Evolutionary conservation across 2,329 filamentous ascomycete genomes (phyloP), one percentile per base, ranked within the genome.

Genomic region (Cryoendolithus antarcticus): DNA sequence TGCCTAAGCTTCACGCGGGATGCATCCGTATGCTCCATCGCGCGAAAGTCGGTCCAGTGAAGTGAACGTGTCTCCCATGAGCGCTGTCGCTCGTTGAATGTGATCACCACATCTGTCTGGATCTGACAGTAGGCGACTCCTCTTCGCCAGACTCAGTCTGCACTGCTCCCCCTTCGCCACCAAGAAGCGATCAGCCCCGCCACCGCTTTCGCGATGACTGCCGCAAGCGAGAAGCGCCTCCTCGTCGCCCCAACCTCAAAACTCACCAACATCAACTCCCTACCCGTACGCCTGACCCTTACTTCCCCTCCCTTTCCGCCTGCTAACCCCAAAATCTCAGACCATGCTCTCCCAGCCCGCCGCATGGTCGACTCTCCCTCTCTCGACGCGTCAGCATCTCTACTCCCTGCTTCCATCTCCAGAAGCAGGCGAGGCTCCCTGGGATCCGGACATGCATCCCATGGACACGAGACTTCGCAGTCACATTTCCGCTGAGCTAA

Each of bases 401-500:
- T 56, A 58, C 40, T 24, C 40, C 3, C 43, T 55, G 9, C 53
- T 61, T 1, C 58, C 57, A 2, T 11, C 34, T 7, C 36, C 53
- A 55, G 11, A 34, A 46, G 35, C 35, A 21, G 48, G 39, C 27
- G 43, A 46, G 19, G 5, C 46, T 37, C 52, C 44, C 5, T 46
- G 68, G 56, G 56, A 63, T 15, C 60, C 65, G 36, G 57, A 60
- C 28, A 48, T 55, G 38, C 51, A 55, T 30, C 58, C 58, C 12
- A 46, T 70, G 2, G 51, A 61, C 11, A 54, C 51, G 2, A 64
- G 69, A 27, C 48, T 62, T 36, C 60, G 62, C 13, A 60, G 62
- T 34, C 62, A 66, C 41, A 73, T 75, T 57, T 64, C 68, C 13
- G 67, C 68, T 13, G 70, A 65, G 32, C 54, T 76, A 30, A 66